phyloP scores from a whole-genome alignment of 1,284 basidiomycete genomes.

The Sporisorium scitamineum region DNA sequence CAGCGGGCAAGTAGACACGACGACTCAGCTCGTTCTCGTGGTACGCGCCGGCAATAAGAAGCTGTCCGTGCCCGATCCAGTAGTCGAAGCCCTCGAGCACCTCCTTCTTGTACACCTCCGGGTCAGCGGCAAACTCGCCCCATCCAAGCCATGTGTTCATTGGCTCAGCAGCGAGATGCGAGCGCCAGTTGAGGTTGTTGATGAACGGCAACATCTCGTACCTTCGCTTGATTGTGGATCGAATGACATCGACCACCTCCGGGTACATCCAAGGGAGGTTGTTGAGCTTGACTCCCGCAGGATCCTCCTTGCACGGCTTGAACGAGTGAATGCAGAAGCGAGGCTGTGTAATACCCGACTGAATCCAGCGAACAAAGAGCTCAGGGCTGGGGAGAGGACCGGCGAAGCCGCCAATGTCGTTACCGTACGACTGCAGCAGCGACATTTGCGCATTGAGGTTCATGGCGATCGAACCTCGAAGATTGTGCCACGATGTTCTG shows the following conservation, averaged over 20 bases:
- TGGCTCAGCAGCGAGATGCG: conserved; percentile 68
- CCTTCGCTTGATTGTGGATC: conserved; percentile 70
- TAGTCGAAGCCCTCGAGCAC: conserved; percentile 71
- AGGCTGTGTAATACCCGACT: conserved; percentile 68
- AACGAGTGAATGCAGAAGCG: conserved; percentile 69
- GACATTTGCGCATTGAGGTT: conserved; percentile 70
- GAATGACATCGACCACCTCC: conserved; percentile 69
- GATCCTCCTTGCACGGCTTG: conserved; percentile 70
- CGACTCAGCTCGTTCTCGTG: conserved; percentile 67
- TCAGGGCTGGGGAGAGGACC: conserved; percentile 70
- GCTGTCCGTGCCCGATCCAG: conserved; percentile 70
- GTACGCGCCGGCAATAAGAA: conserved; percentile 70
- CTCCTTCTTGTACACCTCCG: conserved; percentile 67
- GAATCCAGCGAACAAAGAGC: conserved; percentile 71
- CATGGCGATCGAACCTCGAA: conserved; percentile 70
- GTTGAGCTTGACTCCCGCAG: conserved; percentile 67
- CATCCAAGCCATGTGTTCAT: conserved; percentile 71
- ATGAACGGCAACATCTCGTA: conserved; percentile 70
- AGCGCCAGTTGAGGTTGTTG: conserved; percentile 70
- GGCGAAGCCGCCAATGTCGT: conserved; percentile 71
- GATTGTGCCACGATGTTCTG: conserved; percentile 70
- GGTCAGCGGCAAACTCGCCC: conserved; percentile 70
- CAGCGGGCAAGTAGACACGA: conserved; percentile 70
- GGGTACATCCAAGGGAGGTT: conserved; percentile 72
- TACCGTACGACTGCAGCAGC: conserved; percentile 58